phyloP scores from a whole-genome alignment of 2,329 filamentous ascomycete species.

The Venturia aucupariae region DNA sequence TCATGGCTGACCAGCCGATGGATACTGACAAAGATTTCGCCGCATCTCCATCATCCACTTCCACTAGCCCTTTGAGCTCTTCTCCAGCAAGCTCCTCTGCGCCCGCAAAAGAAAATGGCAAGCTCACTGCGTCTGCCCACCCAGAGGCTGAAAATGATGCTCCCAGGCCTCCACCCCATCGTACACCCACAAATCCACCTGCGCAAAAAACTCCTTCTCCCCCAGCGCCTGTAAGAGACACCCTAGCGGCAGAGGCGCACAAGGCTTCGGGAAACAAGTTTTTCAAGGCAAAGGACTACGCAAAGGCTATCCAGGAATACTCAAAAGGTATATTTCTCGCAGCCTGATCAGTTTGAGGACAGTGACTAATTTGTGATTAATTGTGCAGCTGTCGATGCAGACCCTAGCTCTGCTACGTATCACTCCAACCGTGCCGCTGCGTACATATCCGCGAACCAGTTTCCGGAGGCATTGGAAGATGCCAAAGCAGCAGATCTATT shows the following conservation, averaged over 20 bases:
- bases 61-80: slow-evolving; percentile 37
- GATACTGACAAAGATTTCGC: slow-evolving; percentile 59
- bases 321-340: slow-evolving; percentile 63
- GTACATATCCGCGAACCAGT: slow-evolving; percentile 79
- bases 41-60: slow-evolving; percentile 42
- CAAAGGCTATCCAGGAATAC: slow-evolving; percentile 83
- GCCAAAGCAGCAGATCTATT: slow-evolving; percentile 73
- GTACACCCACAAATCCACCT: slow-evolving; percentile 39
- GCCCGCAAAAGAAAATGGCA: slow-evolving; percentile 18
- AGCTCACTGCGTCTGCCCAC: slow-evolving; percentile 38
- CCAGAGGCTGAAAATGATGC: slow-evolving; percentile 37
- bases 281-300: slow-evolving; percentile 90
- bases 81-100: slow-evolving; percentile 39
- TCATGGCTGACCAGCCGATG: slow-evolving; percentile 36
- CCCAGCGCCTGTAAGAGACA: slow-evolving; percentile 31
- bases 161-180: slow-evolving; percentile 64
- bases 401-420: slow-evolving; percentile 79
- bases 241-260: slow-evolving; percentile 67
- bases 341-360: not conserved
- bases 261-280: slow-evolving; percentile 92
- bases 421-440: slow-evolving; percentile 92
- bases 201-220: slow-evolving; percentile 25
- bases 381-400: slow-evolving; percentile 68
- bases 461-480: slow-evolving; percentile 73
- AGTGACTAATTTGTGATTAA: not conserved